Evolutionary conservation across 176 grass and related monocot species (phyloP).

Genomic region (Urochloa ruziziensis): DNA sequence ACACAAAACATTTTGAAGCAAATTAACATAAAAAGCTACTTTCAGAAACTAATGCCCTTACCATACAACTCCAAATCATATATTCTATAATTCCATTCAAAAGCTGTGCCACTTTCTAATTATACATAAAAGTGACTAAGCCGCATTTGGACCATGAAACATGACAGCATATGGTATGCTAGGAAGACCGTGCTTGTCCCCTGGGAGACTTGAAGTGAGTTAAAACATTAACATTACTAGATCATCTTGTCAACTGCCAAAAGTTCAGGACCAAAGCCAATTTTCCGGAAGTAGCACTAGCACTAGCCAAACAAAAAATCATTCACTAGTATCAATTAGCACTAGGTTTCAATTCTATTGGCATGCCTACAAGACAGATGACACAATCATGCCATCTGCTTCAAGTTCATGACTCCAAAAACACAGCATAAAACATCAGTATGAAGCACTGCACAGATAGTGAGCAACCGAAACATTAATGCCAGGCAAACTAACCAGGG

Average conservation of each 20-base stretch:
- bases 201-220: not conserved
- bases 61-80: slow-evolving; percentile 13
- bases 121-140: not conserved
- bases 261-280: not conserved
- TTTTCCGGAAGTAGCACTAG: not conserved
- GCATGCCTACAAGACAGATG: not conserved
- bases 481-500: not conserved
- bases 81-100: slow-evolving; percentile 1
- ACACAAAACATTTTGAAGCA: not conserved
- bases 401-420: not conserved
- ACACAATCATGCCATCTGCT: not conserved
- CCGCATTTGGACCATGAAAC: slow-evolving; percentile 7
- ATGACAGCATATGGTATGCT: not conserved
- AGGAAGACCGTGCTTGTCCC: not conserved
- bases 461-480: not conserved
- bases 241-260: not conserved
- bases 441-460: not conserved
- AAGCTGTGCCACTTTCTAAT: slow-evolving; percentile 14
- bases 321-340: not conserved
- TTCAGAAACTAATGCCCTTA: not conserved
- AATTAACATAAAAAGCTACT: not conserved
- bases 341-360: not conserved
- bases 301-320: not conserved
- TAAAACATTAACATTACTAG: not conserved
- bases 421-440: not conserved